These are phyloP conservation scores for Rubia yunnanensis DNA, from an alignment of 257 asterid species.

Conservation along the genomic window DNA sequence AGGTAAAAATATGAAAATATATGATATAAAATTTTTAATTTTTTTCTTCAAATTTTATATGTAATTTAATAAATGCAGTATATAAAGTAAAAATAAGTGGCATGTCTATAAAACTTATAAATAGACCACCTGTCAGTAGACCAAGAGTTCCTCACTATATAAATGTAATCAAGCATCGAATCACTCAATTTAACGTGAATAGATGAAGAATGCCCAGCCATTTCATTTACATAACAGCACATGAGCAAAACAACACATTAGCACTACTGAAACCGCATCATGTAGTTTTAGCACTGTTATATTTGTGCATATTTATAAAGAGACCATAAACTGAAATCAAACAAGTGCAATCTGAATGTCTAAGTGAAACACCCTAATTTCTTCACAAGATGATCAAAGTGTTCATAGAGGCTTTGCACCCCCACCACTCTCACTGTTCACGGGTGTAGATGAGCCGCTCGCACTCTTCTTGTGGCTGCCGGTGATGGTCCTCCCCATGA, in stretches of 20 bases:
- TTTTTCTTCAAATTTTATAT: too few species aligned
- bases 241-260: neutral
- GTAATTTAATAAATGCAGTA: too few species aligned
- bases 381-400: conserved; percentile 11
- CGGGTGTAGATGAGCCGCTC: conserved; percentile 66
- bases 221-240: neutral
- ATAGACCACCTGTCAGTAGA: too few species aligned
- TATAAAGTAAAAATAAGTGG: too few species aligned
- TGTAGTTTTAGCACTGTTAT: neutral
- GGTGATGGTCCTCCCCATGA: conserved; percentile 81
- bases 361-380: neutral
- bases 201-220: neutral
- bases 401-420: conserved; percentile 54
- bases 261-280: neutral
- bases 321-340: neutral
- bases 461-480: conserved; percentile 45
- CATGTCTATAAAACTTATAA: too few species aligned
- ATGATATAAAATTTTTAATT: too few species aligned
- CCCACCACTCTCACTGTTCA: conserved; percentile 67
- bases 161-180: too few species aligned
- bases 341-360: neutral
- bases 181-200: too few species aligned
- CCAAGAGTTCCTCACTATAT: too few species aligned
- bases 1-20: too few species aligned
- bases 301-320: neutral